These are phyloP conservation scores for Lentinula guzmanii DNA, from an alignment of 768 basidiomycete species.

Conservation along the genomic window DNA sequence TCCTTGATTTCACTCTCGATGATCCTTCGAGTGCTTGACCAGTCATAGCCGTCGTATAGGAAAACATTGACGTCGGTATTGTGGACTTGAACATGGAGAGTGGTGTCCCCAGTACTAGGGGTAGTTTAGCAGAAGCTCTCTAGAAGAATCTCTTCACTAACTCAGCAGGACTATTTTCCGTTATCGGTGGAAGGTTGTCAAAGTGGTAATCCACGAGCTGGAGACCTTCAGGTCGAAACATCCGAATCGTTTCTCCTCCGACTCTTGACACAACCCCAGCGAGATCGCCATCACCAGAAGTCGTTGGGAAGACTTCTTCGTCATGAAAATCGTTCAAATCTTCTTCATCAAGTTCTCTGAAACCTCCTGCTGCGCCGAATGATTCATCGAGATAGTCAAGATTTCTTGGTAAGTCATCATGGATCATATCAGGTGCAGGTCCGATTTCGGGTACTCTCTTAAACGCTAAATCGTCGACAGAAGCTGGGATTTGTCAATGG, in stretches of 20 bases:
- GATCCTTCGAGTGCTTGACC: constrained; percentile 75
- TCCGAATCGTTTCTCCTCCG: constrained; percentile 82
- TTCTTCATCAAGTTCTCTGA: constrained; percentile 67
- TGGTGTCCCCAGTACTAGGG: constrained; percentile 35
- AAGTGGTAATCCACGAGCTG: constrained; percentile 71
- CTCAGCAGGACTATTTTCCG: constrained; percentile 37
- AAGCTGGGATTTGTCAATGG: constrained; percentile 33
- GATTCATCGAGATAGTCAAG: constrained; percentile 82
- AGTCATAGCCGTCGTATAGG: constrained; percentile 94
- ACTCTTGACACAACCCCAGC: constrained; percentile 50
- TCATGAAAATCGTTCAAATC: constrained; percentile 62
- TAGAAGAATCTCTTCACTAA: constrained; percentile 23
- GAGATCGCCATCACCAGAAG: constrained; percentile 19
- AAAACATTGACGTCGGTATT: constrained; percentile 62
- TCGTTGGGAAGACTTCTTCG: constrained; percentile 19
- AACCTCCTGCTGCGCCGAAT: constrained; percentile 71
- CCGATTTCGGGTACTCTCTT: constrained; percentile 68
- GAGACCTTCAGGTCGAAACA: constrained; percentile 62
- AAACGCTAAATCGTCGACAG: constrained; percentile 83
- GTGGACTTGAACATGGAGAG: constrained; percentile 47
- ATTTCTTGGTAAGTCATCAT: constrained; percentile 88
- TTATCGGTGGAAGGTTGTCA: constrained; percentile 54
- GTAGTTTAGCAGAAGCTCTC: constrained; percentile 5
- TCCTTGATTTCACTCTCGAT: constrained; percentile 88
- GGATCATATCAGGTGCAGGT: constrained; percentile 79